phyloP scores from a whole-genome alignment of 2,329 filamentous ascomycete genomes.

The Neonectria ditissima region DNA sequence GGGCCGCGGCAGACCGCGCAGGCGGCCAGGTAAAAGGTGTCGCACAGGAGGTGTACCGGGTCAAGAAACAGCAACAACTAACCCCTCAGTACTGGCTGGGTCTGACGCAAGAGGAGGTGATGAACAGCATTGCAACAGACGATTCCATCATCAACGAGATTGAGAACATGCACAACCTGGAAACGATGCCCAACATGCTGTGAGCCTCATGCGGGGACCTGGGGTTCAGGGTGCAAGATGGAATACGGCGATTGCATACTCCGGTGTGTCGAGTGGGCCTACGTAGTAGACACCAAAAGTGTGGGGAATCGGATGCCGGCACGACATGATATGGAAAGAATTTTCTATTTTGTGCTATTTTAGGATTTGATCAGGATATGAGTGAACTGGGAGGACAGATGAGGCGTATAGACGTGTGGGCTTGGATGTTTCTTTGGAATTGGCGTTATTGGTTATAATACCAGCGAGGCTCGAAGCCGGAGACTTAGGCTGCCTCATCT shows the following conservation, averaged over 20 bases:
- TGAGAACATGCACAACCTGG: conserved; percentile 50
- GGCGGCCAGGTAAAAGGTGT: conserved; percentile 81
- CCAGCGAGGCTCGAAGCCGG: conserved; percentile 14
- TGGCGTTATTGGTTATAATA: conserved; percentile 22
- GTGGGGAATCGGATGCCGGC: conserved; percentile 6
- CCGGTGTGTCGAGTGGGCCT: neutral
- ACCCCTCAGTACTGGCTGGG: conserved; percentile 67
- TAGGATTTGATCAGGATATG: neutral
- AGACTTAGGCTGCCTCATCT: neutral
- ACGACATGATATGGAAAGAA: neutral
- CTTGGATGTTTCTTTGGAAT: conserved; percentile 8
- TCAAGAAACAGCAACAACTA: conserved; percentile 67
- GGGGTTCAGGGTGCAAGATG: conserved; percentile 6
- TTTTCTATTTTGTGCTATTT: neutral
- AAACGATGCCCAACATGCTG: conserved; percentile 33
- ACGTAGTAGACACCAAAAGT: neutral
- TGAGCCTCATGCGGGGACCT: conserved; percentile 28
- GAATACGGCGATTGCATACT: neutral
- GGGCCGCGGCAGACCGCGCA: conserved; percentile 78
- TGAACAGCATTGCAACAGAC: conserved; percentile 66
- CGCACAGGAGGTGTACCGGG: conserved; percentile 78
- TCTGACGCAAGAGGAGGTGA: conserved; percentile 66
- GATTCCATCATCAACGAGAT: conserved; percentile 71
- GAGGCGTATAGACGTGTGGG: conserved; percentile 1
- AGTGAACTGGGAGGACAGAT: neutral